Conservation (phyloP, 2,329 filamentous ascomycete genomes). For the Colletotrichum noveboracense region DNA sequence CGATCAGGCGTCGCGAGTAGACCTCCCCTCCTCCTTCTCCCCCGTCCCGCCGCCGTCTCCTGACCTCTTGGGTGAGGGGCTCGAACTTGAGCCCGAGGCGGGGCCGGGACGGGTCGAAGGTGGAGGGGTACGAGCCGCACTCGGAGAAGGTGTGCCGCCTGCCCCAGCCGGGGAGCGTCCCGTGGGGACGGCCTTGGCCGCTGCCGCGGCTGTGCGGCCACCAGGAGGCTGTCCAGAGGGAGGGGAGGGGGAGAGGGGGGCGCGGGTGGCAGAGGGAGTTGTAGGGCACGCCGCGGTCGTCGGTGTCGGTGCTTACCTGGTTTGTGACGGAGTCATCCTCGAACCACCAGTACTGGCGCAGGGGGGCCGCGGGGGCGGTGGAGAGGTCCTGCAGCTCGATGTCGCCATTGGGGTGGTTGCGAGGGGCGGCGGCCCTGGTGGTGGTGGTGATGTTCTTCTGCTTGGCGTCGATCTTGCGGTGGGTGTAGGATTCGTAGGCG, state of each 20-base stretch:
- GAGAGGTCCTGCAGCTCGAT: constrained; percentile 16
- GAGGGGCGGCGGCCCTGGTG: background rate
- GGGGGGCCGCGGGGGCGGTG: background rate
- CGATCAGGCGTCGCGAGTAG: background rate
- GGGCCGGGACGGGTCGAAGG: background rate
- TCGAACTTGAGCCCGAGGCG: background rate
- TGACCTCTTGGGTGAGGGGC: background rate
- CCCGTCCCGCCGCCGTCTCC: background rate
- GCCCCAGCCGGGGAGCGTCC: background rate
- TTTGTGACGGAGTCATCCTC: background rate
- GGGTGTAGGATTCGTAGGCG: background rate
- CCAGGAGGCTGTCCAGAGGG: background rate
- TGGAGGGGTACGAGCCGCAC: background rate
- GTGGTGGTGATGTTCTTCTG: background rate
- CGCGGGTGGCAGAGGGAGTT: background rate
- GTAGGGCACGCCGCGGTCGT: background rate
- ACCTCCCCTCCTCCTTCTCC: background rate
- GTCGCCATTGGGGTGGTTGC: background rate
- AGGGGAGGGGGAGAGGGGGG: background rate
- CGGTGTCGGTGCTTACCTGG: constrained; percentile 2
- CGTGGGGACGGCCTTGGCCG: background rate
- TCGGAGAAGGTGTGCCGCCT: background rate
- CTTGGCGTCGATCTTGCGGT: background rate
- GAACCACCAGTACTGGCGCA: constrained; percentile 10
- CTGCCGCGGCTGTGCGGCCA: background rate